Conservation (phyloP, 2,329 filamentous ascomycete species). For the Penicillium brevicompactum region DNA sequence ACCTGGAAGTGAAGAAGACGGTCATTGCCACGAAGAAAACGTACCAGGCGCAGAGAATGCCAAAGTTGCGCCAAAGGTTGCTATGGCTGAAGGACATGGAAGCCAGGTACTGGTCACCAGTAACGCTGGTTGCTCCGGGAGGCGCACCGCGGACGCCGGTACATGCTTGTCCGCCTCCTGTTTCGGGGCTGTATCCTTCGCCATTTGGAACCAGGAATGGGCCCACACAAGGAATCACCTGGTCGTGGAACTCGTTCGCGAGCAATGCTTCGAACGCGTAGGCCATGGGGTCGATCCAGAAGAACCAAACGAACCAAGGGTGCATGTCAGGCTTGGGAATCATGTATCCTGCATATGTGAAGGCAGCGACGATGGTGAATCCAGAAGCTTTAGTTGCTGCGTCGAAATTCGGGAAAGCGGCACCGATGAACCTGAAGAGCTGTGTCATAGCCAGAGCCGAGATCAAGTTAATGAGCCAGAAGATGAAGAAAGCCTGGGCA, state of each 20-base stretch:
- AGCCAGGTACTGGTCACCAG: background rate
- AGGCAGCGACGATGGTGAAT: background rate
- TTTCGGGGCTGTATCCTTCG: constrained; percentile 39
- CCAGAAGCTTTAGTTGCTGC: background rate
- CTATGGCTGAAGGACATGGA: background rate
- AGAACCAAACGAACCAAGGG: background rate
- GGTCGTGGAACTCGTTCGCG: background rate
- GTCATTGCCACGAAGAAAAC: background rate
- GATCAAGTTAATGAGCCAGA: too few species aligned
- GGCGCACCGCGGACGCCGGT: background rate
- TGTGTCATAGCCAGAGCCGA: constrained; percentile 37
- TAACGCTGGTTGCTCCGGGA: background rate
- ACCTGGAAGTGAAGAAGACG: background rate
- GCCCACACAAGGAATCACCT: background rate
- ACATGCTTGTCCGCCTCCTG: constrained; percentile 52
- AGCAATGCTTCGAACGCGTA: background rate
- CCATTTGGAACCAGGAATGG: background rate
- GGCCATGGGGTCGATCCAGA: background rate
- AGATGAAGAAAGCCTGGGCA: constrained; percentile 50
- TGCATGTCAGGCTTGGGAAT: background rate
- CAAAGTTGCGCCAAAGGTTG: background rate
- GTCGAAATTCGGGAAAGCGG: background rate
- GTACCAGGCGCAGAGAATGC: background rate
- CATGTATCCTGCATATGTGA: background rate
- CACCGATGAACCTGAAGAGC: constrained; percentile 4